Percentiles rank a stretch among this genome's conserved stretches.
phyloP scores from a whole-genome alignment of 2,329 filamentous ascomycete genomes.

The Colletotrichum tropicicola region DNA sequence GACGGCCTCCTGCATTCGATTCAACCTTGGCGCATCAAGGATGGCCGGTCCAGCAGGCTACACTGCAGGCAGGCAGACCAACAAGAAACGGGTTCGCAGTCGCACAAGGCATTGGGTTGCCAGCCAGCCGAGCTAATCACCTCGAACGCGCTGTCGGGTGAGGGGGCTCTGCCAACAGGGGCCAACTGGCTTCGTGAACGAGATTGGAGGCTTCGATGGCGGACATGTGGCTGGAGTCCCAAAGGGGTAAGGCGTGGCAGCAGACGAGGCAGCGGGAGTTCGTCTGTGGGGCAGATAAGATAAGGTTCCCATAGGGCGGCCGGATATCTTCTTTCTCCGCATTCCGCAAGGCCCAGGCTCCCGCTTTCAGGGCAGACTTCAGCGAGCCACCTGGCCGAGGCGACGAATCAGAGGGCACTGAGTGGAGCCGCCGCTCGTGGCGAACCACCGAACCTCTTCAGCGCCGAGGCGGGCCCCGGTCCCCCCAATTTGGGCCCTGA shows the following conservation, averaged over 20 bases:
- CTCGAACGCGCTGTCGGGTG: no score
- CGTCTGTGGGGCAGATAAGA: conserved; percentile 10
- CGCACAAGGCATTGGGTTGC: background rate
- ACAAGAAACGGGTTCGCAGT: background rate
- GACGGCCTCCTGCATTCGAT: conserved; percentile 5
- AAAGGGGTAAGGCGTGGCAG: no score
- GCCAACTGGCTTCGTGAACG: no score
- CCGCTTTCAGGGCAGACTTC: background rate
- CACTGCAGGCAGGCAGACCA: background rate
- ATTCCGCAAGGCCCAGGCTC: background rate
- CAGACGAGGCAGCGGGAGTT: no score
- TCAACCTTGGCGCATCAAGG: background rate
- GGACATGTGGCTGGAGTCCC: no score
- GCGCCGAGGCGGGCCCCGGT: conserved; percentile 17
- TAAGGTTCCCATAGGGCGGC: conserved; percentile 10
- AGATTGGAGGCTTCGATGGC: no score
- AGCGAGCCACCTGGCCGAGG: background rate
- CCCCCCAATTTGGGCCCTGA: background rate
- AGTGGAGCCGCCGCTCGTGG: background rate
- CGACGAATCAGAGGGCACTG: background rate
- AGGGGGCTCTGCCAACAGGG: no score
- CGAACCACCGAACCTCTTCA: conserved; percentile 25
- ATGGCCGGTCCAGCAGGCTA: background rate
- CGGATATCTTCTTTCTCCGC: conserved; percentile 26
- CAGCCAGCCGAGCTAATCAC: no score